Conservation (phyloP, 2,329 filamentous ascomycete genomes). For the Phaeophleospora eucalypticola region DNA sequence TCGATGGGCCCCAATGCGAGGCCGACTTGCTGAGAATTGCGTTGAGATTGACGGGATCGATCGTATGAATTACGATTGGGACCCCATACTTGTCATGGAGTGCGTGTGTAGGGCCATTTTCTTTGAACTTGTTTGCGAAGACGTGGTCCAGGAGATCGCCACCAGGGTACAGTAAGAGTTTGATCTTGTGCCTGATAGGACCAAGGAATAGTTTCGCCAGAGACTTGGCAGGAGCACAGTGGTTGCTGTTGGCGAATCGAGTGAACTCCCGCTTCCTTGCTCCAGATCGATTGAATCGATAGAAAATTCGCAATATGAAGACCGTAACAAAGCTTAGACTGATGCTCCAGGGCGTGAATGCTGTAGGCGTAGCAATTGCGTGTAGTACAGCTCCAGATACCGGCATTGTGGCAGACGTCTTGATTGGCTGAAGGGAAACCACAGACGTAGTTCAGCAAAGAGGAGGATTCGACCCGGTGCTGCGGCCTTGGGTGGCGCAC, state of each 20-base stretch:
- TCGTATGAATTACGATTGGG: constrained; percentile 19
- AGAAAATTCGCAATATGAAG: not conserved
- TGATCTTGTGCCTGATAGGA: constrained; percentile 18
- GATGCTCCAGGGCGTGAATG: constrained; percentile 1
- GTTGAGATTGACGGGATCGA: constrained; percentile 20
- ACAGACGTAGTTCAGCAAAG: not conserved
- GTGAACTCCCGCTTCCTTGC: not conserved
- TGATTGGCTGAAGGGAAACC: not conserved
- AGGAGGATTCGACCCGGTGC: not conserved
- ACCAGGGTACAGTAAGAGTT: constrained; percentile 12
- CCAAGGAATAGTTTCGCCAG: constrained; percentile 13
- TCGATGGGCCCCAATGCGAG: constrained; percentile 15
- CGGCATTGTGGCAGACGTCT: not conserved
- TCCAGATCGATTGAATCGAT: not conserved
- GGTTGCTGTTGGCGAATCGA: constrained; percentile 6
- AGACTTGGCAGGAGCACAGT: constrained; percentile 7
- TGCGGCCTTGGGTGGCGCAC: not conserved
- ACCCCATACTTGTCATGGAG: constrained; percentile 12
- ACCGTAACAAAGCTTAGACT: not conserved
- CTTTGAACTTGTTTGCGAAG: constrained; percentile 17
- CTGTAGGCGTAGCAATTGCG: not conserved
- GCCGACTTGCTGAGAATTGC: constrained; percentile 14
- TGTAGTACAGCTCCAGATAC: not conserved
- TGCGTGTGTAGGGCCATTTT: constrained; percentile 18
- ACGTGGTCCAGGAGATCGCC: constrained; percentile 19